Base-by-base conservation (phyloP, 176 grass and related monocot species). In the Bromus sterilis region DNA sequence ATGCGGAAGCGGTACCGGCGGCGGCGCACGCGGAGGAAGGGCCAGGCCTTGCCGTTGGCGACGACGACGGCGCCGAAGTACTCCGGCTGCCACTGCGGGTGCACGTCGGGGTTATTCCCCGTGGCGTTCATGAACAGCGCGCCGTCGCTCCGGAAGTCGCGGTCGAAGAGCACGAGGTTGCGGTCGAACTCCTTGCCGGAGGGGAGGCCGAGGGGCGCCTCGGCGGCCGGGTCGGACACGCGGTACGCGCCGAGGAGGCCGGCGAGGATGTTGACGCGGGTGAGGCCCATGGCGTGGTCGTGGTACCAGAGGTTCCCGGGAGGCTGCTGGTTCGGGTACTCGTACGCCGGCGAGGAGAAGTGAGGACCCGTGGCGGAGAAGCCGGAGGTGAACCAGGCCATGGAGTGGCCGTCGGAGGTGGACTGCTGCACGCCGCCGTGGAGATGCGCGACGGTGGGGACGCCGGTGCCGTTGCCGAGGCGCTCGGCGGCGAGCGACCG, bases 81-180 rank as follows among this genome's bases (percentile, higher is more conserved):
- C 84, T 97, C 94, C 11, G 94, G 94, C 82, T 91, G 91, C 94
- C 94, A 97, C 79, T 95, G 85, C 49, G 94, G 94, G 63, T 97
- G 94, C 56, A 93, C 82, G 7, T 11, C 11, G 3, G 83, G 90
- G 74, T 93, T 91, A 75, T 97, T 85, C 4, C 94, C 93, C 0
- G 90, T 93, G 74, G 26, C 21, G 83, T 97, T 97, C 86, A 97
- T 85, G 84, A 87, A 97, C 2, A 97, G 58, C 15, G 72, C 48
- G 3, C 93, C 93, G 60, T 82, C 83, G 66, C 60, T 23, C 36
- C 5, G 56, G 86, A 97, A 93, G 68, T 75, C 78, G 9, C 91
- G 90, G 78, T 97, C 94, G 72, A 87, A 84, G 21, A 97, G 43
- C 51, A 93, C 86, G 21, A 97, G 78, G 60, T 75, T 74, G 0